phyloP scores from a whole-genome alignment of 2,329 filamentous ascomycete species.

The Clarireedia paspali region DNA sequence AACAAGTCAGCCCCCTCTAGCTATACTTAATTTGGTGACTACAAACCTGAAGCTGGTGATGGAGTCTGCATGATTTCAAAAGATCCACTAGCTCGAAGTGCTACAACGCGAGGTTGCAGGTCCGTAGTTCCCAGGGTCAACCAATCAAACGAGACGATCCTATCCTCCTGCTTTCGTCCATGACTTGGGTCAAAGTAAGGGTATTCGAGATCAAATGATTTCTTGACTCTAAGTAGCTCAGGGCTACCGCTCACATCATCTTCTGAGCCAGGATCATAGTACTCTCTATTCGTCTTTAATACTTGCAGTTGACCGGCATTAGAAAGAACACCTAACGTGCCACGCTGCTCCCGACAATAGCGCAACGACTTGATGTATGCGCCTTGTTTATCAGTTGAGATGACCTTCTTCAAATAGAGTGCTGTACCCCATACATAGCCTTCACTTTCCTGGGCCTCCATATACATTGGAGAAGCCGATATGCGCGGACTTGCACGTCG shows the following conservation, averaged over 20 bases:
- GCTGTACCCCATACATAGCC: constrained; percentile 56
- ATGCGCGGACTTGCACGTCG: constrained; percentile 52
- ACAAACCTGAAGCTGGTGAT: constrained; percentile 42
- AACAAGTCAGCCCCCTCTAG: not conserved
- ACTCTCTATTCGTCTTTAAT: constrained; percentile 50
- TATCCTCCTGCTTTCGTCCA: constrained; percentile 42
- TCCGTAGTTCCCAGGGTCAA: constrained; percentile 49
- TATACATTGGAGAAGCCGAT: constrained; percentile 45
- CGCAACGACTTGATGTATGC: constrained; percentile 55
- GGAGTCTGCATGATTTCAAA: constrained; percentile 58
- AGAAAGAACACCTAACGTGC: constrained; percentile 53
- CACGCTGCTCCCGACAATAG: constrained; percentile 55
- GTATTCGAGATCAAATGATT: constrained; percentile 55
- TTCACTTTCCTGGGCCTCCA: constrained; percentile 51
- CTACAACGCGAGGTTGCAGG: constrained; percentile 49
- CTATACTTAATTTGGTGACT: not conserved
- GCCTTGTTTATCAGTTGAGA: constrained; percentile 42
- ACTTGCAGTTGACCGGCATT: constrained; percentile 57
- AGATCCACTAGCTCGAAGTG: constrained; percentile 50
- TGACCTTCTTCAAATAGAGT: constrained; percentile 48
- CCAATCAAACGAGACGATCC: constrained; percentile 63
- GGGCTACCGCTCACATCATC: constrained; percentile 44
- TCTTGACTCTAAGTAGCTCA: constrained; percentile 51
- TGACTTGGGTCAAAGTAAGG: constrained; percentile 40
- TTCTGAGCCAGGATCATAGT: constrained; percentile 33